Evolutionary conservation across 352 stramenopile species (phyloP), one percentile per base, ranked within the genome.

Genomic region (Aphanomyces invadans): DNA sequence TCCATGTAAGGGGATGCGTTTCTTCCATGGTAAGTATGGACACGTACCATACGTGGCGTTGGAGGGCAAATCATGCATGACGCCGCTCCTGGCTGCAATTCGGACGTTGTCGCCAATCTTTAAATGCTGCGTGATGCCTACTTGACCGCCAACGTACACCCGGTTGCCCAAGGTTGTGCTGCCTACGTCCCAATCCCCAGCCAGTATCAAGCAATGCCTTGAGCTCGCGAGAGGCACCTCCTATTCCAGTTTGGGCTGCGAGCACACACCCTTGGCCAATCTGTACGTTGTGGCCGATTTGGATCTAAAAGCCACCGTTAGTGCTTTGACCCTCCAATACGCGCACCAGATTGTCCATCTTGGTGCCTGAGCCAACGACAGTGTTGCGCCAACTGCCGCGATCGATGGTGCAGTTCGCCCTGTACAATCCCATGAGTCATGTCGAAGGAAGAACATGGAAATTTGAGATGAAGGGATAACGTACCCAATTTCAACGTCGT

Each of bases 251-350:
- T 62, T 95, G 84, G 10, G 83, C 86, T 1, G 83, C 83, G 38
- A 95, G 78, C 31, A 93, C 79, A 67, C 86, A 92, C 11, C 76
- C 76, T 3, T 49, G 45, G 36, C 84, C 86, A 49, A 95, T 74
- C 45, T 92, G 79, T 12, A 93, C 85, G 38, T 95, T 95, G 74
- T 95, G 86, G 2, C 84, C 86, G 54, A 93, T 86, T 73, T 93
- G 84, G 51, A 95, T 92, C 82, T 90, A 52, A 10, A 44, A 23
- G 49, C 2, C 54, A n/a, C n/a, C n/a, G n/a, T n/a, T n/a, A n/a
- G n/a, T n/a, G n/a, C n/a, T n/a, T n/a, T n/a, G n/a, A n/a, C n/a
- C n/a, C n/a, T n/a, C n/a, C n/a, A n/a, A n/a, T n/a, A n/a, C n/a
- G 71, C 55, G 17, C 55, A 90, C 82, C 61, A 93, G 64, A 51